Evolutionary conservation across 805 yeast genomes (phyloP).

Genomic region (Cyberlindnera xishuangbannaensis): DNA sequence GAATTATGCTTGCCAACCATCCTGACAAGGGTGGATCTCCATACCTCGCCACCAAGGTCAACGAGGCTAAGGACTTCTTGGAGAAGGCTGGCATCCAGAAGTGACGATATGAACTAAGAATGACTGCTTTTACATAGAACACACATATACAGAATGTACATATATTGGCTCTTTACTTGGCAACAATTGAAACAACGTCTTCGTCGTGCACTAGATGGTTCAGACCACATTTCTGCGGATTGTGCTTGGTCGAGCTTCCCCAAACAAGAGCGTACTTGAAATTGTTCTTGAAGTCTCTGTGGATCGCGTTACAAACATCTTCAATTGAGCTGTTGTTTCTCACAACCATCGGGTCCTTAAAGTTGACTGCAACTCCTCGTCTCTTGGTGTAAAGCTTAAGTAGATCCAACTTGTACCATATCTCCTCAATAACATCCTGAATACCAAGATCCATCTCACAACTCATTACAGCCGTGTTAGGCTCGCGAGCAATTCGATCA

Average conservation of each 20-base stretch:
- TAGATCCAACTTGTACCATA: constrained; percentile 83
- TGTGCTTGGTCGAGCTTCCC: constrained; percentile 93
- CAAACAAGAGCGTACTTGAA: constrained; percentile 94
- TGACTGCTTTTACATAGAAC: no score
- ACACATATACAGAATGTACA: no score
- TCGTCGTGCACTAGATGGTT: constrained; percentile 81
- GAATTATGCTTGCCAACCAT: constrained; percentile 82
- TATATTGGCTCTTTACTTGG: constrained; percentile 43
- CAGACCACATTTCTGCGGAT: constrained; percentile 95
- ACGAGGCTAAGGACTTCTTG: constrained; percentile 83
- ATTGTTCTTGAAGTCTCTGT: constrained; percentile 84
- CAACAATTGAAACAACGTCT: constrained; percentile 87
- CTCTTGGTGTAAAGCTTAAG: constrained; percentile 83
- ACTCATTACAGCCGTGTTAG: constrained; percentile 90
- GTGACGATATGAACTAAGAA: constrained; percentile 7
- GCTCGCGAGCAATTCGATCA: constrained; percentile 85
- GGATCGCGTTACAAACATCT: constrained; percentile 87
- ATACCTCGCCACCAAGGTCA: constrained; percentile 82
- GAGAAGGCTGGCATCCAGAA: constrained; percentile 41
- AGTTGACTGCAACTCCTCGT: constrained; percentile 76
- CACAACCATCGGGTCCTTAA: constrained; percentile 87
- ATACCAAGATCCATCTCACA: constrained; percentile 86
- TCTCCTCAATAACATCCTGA: constrained; percentile 83
- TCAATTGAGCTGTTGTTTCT: constrained; percentile 73
- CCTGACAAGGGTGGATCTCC: constrained; percentile 95